Percentiles rank a stretch among this genome's conserved stretches.
These are phyloP conservation scores for Medicago ruthenica DNA, from an alignment of 306 rosid species.

Conservation along the genomic window DNA sequence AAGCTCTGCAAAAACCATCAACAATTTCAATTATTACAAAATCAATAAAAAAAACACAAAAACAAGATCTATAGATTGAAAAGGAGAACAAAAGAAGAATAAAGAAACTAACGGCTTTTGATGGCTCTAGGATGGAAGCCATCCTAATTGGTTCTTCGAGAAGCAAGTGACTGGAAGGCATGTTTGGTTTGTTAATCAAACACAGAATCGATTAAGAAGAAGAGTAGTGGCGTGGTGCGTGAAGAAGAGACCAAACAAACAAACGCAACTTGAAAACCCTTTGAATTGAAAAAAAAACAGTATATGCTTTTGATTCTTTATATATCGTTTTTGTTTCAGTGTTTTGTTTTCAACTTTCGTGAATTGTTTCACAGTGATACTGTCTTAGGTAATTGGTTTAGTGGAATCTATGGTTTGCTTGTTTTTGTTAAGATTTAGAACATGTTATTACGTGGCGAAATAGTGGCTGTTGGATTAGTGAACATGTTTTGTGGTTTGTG, in stretches of 20 bases:
- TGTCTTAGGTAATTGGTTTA: background rate
- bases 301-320: background rate
- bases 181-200: slow-evolving; percentile 50
- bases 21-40: background rate
- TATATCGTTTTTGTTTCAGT: background rate
- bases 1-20: slow-evolving; percentile 58
- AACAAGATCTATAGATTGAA: slow-evolving; percentile 44
- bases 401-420: background rate
- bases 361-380: background rate
- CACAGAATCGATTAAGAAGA: background rate
- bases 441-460: background rate
- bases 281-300: background rate
- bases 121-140: slow-evolving; percentile 94
- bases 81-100: background rate
- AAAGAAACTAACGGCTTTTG: slow-evolving; percentile 67
- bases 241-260: background rate
- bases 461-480: background rate
- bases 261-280: slow-evolving; percentile 7
- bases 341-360: slow-evolving; percentile 23
- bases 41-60: background rate
- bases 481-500: background rate
- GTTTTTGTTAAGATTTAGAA: background rate
- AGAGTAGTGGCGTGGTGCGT: slow-evolving; percentile 39
- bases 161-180: slow-evolving; percentile 93
- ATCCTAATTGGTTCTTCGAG: slow-evolving; percentile 96